phyloP scores from a whole-genome alignment of 2,329 filamentous ascomycete species.

The Exophiala sp. region DNA sequence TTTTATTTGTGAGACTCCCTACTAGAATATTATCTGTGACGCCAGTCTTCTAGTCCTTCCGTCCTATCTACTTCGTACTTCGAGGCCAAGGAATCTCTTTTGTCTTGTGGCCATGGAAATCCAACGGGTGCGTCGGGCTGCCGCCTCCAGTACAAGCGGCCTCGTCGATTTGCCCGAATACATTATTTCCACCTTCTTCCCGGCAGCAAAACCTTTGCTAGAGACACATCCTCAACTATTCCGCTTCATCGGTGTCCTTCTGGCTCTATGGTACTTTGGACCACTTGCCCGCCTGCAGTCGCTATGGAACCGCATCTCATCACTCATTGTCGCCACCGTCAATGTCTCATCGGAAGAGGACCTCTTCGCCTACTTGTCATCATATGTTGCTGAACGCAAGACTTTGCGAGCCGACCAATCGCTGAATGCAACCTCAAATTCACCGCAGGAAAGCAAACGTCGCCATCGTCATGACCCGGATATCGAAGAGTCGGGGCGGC shows the following conservation, averaged over 20 bases:
- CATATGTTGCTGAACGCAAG: constrained; percentile 21
- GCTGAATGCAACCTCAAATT: constrained; percentile 26
- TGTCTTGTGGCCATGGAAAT: constrained; percentile 14
- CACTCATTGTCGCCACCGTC: constrained; percentile 24
- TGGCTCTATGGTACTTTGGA: constrained; percentile 28
- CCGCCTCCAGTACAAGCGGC: constrained; percentile 11
- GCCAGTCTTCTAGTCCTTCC: background rate
- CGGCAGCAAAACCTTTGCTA: constrained; percentile 25
- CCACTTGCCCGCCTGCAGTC: constrained; percentile 23
- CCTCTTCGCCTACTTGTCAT: constrained; percentile 26
- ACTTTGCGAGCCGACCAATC: constrained; percentile 25
- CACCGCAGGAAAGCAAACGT: constrained; percentile 16
- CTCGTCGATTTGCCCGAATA: constrained; percentile 25
- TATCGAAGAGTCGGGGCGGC: constrained; percentile 23
- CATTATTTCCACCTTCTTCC: constrained; percentile 26
- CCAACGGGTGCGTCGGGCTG: constrained; percentile 15
- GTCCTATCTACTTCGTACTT: background rate
- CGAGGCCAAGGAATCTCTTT: background rate
- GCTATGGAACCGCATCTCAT: constrained; percentile 25
- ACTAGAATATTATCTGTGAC: constrained; percentile 9
- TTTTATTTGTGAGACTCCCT: constrained; percentile 4
- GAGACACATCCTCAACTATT: constrained; percentile 25
- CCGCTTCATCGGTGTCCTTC: constrained; percentile 26
- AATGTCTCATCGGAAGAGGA: constrained; percentile 28
- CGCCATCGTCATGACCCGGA: constrained; percentile 23